Percentiles rank a stretch among this genome's conserved stretches.
These are phyloP conservation scores for Raphidocelis subcapitata DNA, from an alignment of 139 green algal genomes.

Conservation along the genomic window DNA sequence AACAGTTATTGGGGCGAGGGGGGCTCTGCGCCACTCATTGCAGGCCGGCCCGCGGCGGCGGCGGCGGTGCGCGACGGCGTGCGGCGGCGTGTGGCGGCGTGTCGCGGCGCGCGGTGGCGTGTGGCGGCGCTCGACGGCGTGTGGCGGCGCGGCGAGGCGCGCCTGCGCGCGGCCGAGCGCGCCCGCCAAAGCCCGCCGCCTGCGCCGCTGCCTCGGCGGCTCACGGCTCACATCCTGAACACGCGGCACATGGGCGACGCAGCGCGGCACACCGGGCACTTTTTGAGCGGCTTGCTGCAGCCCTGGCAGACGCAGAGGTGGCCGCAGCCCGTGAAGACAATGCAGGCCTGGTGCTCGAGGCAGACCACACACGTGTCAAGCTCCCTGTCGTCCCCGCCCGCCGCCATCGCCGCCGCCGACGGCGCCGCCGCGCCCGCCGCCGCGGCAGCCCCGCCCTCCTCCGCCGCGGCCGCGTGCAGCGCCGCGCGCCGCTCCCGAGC, in stretches of 20 bases:
- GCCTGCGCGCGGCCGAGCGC: no score
- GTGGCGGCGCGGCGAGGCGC: no score
- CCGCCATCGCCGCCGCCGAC: background rate
- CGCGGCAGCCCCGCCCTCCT: background rate
- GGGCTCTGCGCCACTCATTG: no score
- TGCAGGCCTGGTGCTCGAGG: background rate
- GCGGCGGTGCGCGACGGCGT: no score
- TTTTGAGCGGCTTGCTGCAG: constrained; percentile 16
- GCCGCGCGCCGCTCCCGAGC: background rate
- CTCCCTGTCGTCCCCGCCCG: background rate
- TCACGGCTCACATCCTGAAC: constrained; percentile 14
- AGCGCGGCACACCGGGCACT: constrained; percentile 24
- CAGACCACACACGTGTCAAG: constrained; percentile 20
- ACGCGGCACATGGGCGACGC: constrained; percentile 12
- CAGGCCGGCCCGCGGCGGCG: no score
- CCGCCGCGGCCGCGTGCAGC: background rate
- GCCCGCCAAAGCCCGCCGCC: no score
- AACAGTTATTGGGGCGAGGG: no score
- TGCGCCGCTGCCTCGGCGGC: no score
- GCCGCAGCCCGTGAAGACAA: constrained; percentile 25
- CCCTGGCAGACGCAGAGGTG: constrained; percentile 22
- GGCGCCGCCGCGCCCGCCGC: background rate
- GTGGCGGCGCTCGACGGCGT: no score
- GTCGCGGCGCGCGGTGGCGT: no score
- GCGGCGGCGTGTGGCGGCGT: no score